Conservation (phyloP, 768 basidiomycete genomes). For the Psilocybe cyanescens region DNA sequence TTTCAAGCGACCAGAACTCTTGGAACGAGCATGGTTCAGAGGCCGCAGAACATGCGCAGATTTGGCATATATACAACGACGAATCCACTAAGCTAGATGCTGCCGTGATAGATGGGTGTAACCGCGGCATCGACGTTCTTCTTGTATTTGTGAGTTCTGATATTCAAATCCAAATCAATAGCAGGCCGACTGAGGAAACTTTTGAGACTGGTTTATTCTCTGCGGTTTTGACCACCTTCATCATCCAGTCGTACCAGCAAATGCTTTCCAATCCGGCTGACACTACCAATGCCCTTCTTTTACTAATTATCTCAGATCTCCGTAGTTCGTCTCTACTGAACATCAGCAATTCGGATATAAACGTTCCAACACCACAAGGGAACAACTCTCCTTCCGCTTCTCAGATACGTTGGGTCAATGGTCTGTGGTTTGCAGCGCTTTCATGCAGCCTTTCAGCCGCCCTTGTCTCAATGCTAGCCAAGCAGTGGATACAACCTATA, state of each 20-base stretch:
- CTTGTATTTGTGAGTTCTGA: conserved; percentile 44
- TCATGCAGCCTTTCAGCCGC: conserved; percentile 45
- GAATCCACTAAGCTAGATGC: conserved; percentile 40
- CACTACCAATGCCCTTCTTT: conserved; percentile 38
- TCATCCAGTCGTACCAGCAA: conserved; percentile 44
- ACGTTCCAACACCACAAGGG: not conserved
- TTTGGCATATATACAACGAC: conserved; percentile 49
- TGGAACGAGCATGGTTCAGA: conserved; percentile 37
- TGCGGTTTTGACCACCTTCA: conserved; percentile 46
- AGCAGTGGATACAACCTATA: conserved; percentile 47
- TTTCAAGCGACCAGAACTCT: not conserved
- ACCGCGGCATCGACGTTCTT: conserved; percentile 46
- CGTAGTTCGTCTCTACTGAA: conserved; percentile 15
- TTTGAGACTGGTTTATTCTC: conserved; percentile 46
- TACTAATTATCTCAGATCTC: conserved; percentile 29
- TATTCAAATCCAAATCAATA: not conserved
- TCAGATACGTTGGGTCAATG: conserved; percentile 44
- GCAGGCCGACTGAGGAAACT: not conserved
- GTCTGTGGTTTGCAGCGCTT: conserved; percentile 49
- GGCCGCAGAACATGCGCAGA: conserved; percentile 33
- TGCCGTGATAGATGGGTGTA: conserved; percentile 39
- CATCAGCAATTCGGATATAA: conserved; percentile 6
- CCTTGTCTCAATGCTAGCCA: conserved; percentile 48
- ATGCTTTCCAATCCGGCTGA: conserved; percentile 36
- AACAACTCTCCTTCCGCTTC: conserved; percentile 15